Base-by-base conservation (phyloP, 805 yeast species). In the Teunomyces kruisii region DNA sequence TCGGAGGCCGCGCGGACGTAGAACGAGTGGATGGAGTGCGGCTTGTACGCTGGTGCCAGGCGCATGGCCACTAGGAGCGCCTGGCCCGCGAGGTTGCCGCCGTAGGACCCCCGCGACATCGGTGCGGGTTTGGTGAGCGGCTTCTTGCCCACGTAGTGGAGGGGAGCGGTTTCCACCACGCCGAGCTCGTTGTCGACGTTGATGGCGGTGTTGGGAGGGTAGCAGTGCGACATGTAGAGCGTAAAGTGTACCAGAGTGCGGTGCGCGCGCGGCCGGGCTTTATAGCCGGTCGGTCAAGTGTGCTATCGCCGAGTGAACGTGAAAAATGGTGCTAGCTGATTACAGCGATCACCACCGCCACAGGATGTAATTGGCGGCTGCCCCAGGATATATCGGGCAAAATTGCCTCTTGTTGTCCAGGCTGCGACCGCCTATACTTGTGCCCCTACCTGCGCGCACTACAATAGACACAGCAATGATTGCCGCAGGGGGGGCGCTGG, bases 21-120 rank as follows among this genome's bases (percentile, higher is more conserved):
- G 44, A 54, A 59, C 10, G 73, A 58, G 51, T 67, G 67, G 44
- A 67, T 51, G 16, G 74, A 62, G 47, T 68, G 69, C 1, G 74
- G 74, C 19, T 51, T 51, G 45, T 61, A 68, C 1, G 64, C 72
- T 6, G 64, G 64, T 6, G 59, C 49, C 5, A 64, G 49, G 28
- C 49, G 43, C 17, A 67, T 57, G 4, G 70, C 72, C 15, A 62
- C 72, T 22, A 64, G 45, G 8, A 68, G 37, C 3, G 72, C 69
- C 50, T 68, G 74, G 12, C 65, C 72, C 9, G 59, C 65, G 6
- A 68, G 35, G 39, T 55, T 58, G 1, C 73, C 74, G 2, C 72
- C 72, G 40, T 54, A 68, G 0, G 52, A 68, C 3, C 70, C 69
- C 6, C 62, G 49, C 2, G 64, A 42, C 7, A 41, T 44, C 6